A percentile compares a stretch with the other conserved stretches of the same genome.
phyloP scores from a whole-genome alignment of 78 protist genomes.

The Polysphondylium violaceum region DNA sequence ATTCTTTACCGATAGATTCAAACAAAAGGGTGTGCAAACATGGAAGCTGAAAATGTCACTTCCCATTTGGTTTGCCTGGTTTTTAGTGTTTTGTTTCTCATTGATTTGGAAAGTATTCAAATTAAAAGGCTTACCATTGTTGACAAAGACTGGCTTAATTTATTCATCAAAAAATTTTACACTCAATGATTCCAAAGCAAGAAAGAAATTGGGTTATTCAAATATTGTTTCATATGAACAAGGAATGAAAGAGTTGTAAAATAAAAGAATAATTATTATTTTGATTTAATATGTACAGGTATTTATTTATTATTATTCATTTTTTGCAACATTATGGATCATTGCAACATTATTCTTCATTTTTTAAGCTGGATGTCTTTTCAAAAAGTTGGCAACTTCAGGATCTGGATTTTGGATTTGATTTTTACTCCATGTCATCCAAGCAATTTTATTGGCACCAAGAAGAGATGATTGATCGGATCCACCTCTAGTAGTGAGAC shows the following conservation, averaged over 20 bases:
- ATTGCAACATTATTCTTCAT: too few species aligned
- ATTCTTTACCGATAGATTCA: conserved; percentile 65
- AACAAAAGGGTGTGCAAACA: not conserved
- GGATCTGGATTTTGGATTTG: too few species aligned
- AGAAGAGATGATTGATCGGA: too few species aligned
- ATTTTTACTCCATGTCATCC: too few species aligned
- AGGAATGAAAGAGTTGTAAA: conserved; percentile 57
- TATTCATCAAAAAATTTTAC: conserved; percentile 45
- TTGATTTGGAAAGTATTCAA: conserved; percentile 41
- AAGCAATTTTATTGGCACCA: too few species aligned
- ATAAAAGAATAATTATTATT: too few species aligned
- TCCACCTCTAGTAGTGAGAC: too few species aligned
- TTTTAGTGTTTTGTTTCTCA: conserved; percentile 11
- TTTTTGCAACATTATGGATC: too few species aligned
- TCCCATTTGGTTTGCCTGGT: conserved; percentile 50
- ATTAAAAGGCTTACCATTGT: conserved; percentile 41
- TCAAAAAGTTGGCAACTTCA: too few species aligned
- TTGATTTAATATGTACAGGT: too few species aligned
- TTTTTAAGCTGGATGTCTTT: too few species aligned
- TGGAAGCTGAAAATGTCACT: conserved; percentile 46
- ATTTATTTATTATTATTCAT: too few species aligned
- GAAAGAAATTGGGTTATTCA: conserved; percentile 6
- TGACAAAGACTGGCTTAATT: conserved; percentile 65
- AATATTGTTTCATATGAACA: conserved; percentile 19
- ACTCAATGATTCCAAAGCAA: conserved; percentile 32